Evolutionary conservation across 2,329 filamentous ascomycete species (phyloP).

Genomic region (Aspergillus sp.): DNA sequence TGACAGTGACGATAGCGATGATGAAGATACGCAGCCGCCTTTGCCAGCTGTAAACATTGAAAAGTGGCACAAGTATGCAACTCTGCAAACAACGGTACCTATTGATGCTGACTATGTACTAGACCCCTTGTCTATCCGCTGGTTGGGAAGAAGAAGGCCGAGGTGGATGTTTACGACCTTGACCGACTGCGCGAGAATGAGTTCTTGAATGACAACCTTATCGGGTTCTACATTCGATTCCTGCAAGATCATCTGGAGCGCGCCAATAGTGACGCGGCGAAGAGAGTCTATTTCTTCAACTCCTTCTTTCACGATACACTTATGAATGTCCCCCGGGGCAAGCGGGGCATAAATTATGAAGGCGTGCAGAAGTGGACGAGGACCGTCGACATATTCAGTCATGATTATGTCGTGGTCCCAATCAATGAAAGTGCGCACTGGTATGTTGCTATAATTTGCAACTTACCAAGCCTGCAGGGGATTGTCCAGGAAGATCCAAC

Average conservation of each 20-base stretch:
- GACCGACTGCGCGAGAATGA: conserved; percentile 77
- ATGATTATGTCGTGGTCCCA: conserved; percentile 87
- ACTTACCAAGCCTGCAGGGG: conserved; percentile 66
- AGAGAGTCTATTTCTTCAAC: conserved; percentile 83
- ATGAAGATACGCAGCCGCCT: conserved; percentile 13
- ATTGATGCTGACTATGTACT: conserved; percentile 10
- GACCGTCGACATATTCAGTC: conserved; percentile 78
- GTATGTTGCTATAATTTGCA: conserved; percentile 95
- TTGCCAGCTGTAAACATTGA: conserved; percentile 10
- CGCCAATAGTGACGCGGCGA: conserved; percentile 56
- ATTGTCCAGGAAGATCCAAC: conserved; percentile 12
- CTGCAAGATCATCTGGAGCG: conserved; percentile 63
- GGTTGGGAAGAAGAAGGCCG: conserved; percentile 49
- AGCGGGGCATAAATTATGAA: conserved; percentile 72
- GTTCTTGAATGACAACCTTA: conserved; percentile 89
- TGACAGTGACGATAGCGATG: conserved; percentile 22
- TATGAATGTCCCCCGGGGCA: conserved; percentile 58
- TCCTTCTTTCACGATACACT: conserved; percentile 87
- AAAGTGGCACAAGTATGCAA: conserved; percentile 29
- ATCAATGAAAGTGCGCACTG: conserved; percentile 88
- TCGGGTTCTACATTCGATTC: conserved; percentile 82
- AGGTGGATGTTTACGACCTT: conserved; percentile 53
- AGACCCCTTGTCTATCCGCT: conserved; percentile 48
- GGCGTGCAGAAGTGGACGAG: conserved; percentile 86
- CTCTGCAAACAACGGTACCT: not conserved